Evolutionary conservation across 1,139 yeast species (phyloP).

Genomic region (Tardiomyces blankii): DNA sequence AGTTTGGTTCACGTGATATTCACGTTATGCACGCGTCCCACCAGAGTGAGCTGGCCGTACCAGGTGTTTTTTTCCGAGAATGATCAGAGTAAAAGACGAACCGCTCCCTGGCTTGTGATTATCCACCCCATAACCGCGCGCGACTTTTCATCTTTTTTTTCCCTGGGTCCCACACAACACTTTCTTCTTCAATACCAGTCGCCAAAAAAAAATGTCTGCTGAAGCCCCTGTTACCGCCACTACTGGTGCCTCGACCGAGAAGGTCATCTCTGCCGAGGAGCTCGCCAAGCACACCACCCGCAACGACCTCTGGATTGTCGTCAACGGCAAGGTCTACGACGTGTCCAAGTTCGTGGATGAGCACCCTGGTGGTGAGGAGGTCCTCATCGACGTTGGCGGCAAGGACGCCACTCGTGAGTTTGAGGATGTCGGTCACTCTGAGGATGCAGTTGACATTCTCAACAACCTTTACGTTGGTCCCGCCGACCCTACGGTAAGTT

Average conservation of each 20-base stretch:
- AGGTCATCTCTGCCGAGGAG: constrained; percentile 48
- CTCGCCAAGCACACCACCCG: constrained; percentile 65
- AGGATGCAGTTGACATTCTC: constrained; percentile 79
- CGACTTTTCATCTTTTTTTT: no score
- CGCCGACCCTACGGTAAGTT: constrained; percentile 31
- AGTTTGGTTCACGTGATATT: no score
- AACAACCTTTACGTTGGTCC: constrained; percentile 60
- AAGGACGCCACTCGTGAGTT: constrained; percentile 89
- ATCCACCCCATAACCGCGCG: no score
- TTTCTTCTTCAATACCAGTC: not conserved
- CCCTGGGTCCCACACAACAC: not conserved
- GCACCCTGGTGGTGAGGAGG: constrained; percentile 99
- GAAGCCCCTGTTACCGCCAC: not conserved
- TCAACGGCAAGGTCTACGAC: constrained; percentile 86
- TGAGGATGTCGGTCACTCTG: constrained; percentile 96
- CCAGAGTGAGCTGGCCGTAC: no score
- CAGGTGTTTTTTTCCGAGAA: no score
- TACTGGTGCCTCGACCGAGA: constrained; percentile 8
- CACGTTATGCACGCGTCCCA: no score
- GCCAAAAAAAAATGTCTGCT: not conserved
- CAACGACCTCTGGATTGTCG: constrained; percentile 83
- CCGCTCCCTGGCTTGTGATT: no score
- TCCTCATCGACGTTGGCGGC: constrained; percentile 83
- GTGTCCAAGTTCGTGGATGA: constrained; percentile 78
- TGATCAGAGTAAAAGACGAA: no score